These are phyloP conservation scores for Lecanicillium sp. DNA, from an alignment of 2,329 filamentous ascomycete species.

Conservation along the genomic window DNA sequence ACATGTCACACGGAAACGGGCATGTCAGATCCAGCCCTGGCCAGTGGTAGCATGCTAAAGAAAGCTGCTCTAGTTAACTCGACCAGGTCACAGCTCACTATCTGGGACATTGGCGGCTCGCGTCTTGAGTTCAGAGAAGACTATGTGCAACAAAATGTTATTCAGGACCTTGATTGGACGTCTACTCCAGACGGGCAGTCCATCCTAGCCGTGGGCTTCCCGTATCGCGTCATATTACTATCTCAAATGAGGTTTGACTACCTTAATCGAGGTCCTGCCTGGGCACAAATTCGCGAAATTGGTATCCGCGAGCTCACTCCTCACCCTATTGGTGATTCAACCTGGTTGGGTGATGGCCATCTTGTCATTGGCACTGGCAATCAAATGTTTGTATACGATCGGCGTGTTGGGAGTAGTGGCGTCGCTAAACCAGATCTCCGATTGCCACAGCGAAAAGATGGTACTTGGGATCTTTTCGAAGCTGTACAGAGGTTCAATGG, in stretches of 20 bases:
- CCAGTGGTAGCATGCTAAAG: slow-evolving; percentile 77
- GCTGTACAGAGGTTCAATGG: slow-evolving; percentile 79
- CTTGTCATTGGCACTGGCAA: slow-evolving; percentile 86
- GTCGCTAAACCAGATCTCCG: slow-evolving; percentile 46
- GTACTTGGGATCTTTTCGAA: slow-evolving; percentile 65
- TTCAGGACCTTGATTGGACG: slow-evolving; percentile 88
- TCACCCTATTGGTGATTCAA: slow-evolving; percentile 86
- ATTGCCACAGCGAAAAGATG: slow-evolving; percentile 38
- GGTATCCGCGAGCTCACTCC: slow-evolving; percentile 73
- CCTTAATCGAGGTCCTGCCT: slow-evolving; percentile 78
- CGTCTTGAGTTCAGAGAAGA: slow-evolving; percentile 74
- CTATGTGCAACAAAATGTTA: slow-evolving; percentile 63
- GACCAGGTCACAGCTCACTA: slow-evolving; percentile 66
- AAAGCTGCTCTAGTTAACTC: slow-evolving; percentile 79
- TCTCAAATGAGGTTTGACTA: slow-evolving; percentile 90
- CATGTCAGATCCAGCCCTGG: slow-evolving; percentile 62
- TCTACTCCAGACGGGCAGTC: slow-evolving; percentile 84
- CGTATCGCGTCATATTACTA: slow-evolving; percentile 73
- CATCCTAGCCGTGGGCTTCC: slow-evolving; percentile 85
- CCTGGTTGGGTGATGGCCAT: slow-evolving; percentile 80
- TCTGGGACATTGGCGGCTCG: slow-evolving; percentile 81
- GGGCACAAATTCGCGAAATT: slow-evolving; percentile 78
- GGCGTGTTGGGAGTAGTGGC: slow-evolving; percentile 58
- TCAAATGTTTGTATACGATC: slow-evolving; percentile 78
- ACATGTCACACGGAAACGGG: slow-evolving; percentile 78